phyloP scores from a whole-genome alignment of 1,284 basidiomycete species.

The Tylopilus orsonianus region DNA sequence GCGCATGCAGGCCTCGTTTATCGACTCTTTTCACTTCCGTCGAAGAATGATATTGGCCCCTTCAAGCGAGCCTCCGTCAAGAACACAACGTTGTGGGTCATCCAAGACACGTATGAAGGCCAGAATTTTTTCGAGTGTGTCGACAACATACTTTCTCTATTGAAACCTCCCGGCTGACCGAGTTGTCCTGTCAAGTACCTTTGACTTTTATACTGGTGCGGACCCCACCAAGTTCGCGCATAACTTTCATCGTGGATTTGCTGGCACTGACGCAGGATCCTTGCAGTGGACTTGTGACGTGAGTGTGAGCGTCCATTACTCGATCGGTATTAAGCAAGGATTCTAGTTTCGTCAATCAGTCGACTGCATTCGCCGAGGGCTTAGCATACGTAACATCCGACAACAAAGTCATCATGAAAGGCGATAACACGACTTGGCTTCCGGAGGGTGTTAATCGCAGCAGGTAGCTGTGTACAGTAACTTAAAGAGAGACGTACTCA shows the following conservation, averaged over 20 bases:
- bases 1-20: slow-evolving; percentile 15
- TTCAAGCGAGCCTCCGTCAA: slow-evolving; percentile 36
- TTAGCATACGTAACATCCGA: slow-evolving; percentile 56
- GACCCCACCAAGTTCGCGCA: slow-evolving; percentile 60
- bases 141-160: slow-evolving; percentile 1
- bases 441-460: slow-evolving; percentile 50
- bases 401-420: slow-evolving; percentile 69
- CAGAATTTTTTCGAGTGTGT: slow-evolving; percentile 55
- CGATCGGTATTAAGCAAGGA: slow-evolving; percentile 1
- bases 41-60: slow-evolving; percentile 1
- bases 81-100: slow-evolving; percentile 56
- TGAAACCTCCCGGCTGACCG: slow-evolving; percentile 13
- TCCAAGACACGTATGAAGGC: slow-evolving; percentile 54
- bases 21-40: slow-evolving; percentile 4
- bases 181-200: slow-evolving; percentile 41
- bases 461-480: slow-evolving; percentile 43
- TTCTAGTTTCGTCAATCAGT: slow-evolving; percentile 51
- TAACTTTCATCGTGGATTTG: slow-evolving; percentile 3
- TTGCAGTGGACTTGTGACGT: slow-evolving; percentile 62
- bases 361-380: slow-evolving; percentile 45
- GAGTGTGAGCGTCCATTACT: slow-evolving; percentile 25
- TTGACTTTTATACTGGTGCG: slow-evolving; percentile 53
- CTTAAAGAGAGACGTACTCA: slow-evolving; percentile 1
- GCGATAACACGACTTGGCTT: slow-evolving; percentile 61
- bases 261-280: slow-evolving; percentile 15